These are phyloP conservation scores for Cucurbita ficifolia DNA, from an alignment of 306 rosid genomes.

Conservation along the genomic window DNA sequence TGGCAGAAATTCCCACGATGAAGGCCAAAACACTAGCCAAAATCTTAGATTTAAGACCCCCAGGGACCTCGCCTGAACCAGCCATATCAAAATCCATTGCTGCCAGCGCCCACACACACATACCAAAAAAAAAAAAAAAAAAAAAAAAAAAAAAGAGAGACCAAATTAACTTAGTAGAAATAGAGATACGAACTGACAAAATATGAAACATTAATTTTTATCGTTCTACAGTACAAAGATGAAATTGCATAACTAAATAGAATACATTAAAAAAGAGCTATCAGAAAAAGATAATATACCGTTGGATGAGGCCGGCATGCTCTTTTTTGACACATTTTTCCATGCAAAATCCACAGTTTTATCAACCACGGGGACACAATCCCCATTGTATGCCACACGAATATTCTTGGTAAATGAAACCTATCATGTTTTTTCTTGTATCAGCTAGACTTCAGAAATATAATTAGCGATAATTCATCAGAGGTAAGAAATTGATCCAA, in stretches of 20 bases:
- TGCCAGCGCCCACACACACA: neutral
- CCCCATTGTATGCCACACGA: conserved; percentile 7
- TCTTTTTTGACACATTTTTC: conserved; percentile 19
- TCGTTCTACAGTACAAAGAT: neutral
- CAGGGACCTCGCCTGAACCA: conserved; percentile 30
- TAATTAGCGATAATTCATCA: neutral
- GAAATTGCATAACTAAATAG: neutral
- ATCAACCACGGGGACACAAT: conserved; percentile 23
- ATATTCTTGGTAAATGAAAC: conserved; percentile 12
- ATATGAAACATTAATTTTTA: neutral
- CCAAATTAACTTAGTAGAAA: neutral
- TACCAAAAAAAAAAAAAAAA: too few relatives aligned
- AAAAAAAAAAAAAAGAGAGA: too few relatives aligned
- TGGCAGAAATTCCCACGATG: conserved; percentile 58
- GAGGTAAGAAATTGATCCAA: neutral
- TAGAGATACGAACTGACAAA: neutral
- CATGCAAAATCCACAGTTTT: conserved; percentile 16
- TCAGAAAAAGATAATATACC: conserved; percentile 23
- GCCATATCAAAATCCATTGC: conserved; percentile 16
- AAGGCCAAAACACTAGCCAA: conserved; percentile 56
- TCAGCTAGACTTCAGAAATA: neutral
- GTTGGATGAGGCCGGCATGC: conserved; percentile 16
- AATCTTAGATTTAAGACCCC: conserved; percentile 38
- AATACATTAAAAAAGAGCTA: neutral
- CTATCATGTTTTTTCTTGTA: conserved; percentile 20